Evolutionary conservation across 441 rosid species (phyloP).

Genomic region (Erodium moschatum): DNA sequence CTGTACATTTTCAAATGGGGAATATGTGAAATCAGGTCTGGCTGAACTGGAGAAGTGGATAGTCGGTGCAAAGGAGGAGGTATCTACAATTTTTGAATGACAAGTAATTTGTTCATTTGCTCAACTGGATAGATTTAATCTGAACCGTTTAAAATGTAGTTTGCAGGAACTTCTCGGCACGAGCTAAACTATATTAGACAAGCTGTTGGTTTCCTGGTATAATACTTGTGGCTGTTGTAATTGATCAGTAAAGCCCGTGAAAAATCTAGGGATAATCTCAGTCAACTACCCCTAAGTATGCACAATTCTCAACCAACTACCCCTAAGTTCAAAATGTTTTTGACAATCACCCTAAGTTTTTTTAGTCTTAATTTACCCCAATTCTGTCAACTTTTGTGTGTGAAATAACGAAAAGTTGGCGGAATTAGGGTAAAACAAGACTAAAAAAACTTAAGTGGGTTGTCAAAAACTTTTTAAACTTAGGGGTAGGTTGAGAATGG

Average conservation of each 20-base stretch:
- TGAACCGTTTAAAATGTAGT: constrained; percentile 44
- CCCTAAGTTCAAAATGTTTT: too few relatives aligned
- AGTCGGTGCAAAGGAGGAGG: constrained; percentile 69
- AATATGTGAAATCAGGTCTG: constrained; percentile 91
- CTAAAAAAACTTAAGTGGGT: too few relatives aligned
- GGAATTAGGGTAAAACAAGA: too few relatives aligned
- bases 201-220: constrained; percentile 99
- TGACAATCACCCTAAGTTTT: too few relatives aligned
- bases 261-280: too few relatives aligned
- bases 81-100: constrained; percentile 22
- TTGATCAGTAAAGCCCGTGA: background rate
- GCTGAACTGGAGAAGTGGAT: constrained; percentile 98
- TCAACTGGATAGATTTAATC: constrained; percentile 16
- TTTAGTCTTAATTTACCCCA: too few relatives aligned
- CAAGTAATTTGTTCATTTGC: background rate
- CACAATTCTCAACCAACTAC: too few relatives aligned
- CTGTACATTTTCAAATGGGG: constrained; percentile 97
- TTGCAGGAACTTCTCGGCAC: constrained; percentile 97
- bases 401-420: too few relatives aligned
- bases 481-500: too few relatives aligned
- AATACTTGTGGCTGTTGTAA: background rate
- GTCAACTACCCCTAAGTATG: too few relatives aligned
- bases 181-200: constrained; percentile 90
- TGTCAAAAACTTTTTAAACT: too few relatives aligned
- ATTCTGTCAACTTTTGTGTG: too few relatives aligned